Evolutionary conservation across 257 asterid genomes (phyloP), one percentile per base, ranked within the genome.

Genomic region (Linaria vulgaris): DNA sequence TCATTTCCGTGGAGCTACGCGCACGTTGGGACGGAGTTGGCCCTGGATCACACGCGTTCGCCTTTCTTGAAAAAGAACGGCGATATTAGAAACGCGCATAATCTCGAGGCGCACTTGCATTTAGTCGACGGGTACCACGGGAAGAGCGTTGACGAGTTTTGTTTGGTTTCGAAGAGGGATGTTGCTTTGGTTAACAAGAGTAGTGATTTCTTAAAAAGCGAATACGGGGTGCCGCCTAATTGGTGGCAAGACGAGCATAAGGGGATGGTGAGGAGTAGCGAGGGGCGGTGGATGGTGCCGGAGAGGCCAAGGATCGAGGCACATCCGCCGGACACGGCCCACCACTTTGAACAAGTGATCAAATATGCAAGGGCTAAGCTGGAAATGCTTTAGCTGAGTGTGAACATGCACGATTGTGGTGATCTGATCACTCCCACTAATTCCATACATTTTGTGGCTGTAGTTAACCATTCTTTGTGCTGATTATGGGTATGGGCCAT

Each of bases 201-300:
- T 22, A 78, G 82, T 8, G 81, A 75, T 25, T 86, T 85, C 75
- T 64, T 88, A 80, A 85, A 74, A 63, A 9, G 22, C 0, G 92
- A 88, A 0, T 79, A 65, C 11, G 85, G 68, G 0, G 88, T 88
- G 60, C 96, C 90, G 14, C 83, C 96, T 0, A 21, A 61, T 16
- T 88, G 96, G 92, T 79, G 96, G 86, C 92, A 88, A 64, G 96
- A 85, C 21, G 85, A 85, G 80, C 88, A 88, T 14, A 88, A 88
- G 37, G 96, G 96, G 68, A 82, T 85, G 96, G 77, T 76, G 37
- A 78, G 85, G 67, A 66, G 55, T 0, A 39, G 66, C 15, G 85
- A 80, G 17, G 95, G 95, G 43, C 77, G 80, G 77, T 88, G 96
- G 96, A 64, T 69, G 61, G 13, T 85, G 78, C 96, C 92, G 30